Base-by-base conservation (phyloP, 257 asterid species). In the Nicotiana obtusifolia region DNA sequence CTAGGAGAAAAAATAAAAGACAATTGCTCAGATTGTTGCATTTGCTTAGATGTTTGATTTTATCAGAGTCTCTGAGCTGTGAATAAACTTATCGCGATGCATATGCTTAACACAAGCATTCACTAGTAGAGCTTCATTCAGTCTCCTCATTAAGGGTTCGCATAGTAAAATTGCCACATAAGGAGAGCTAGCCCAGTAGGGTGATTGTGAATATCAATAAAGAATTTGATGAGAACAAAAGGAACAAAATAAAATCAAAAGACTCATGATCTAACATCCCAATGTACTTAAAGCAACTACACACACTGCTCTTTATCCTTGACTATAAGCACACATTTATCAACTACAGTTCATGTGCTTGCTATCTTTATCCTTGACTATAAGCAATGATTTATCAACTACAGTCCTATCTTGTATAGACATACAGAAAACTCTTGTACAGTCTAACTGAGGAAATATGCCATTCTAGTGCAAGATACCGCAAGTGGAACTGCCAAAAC, bases 381-480 rank as follows among this genome's bases (percentile, higher is more conserved):
- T 16, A 73, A 24, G 61, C 10, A 49, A 47, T 49, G 24, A 24
- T 47, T 7, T 73, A 73, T 73, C 61, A 47, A 49, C 62, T 24
- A 47, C 15, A 47, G 26, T 47, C 61, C 60, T 24, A 67, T 73
- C 79, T 47, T 73, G 79, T 47, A 73, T 59, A 47, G 41, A 73
- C 62, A 71, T 11, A n/a, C 19, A 37, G 78, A 11, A 16, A 14
- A 13, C 16, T 15, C 79, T 24, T 73, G 26, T 47, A 47, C 15
- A 47, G 41, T 47, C 79, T 14, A 49, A 14, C 26, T 9, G 26
- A 47, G 62, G 79, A 57, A 49, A 24, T 49, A 26, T 56, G 20
- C n/a, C 37, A 73, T 73, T 73, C 61, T 28, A 73, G 52, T 24
- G 62, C 79, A 73, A 73, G 79, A 22, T 73, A 17, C 49, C 41